Evolutionary conservation across 2,329 filamentous ascomycete genomes (phyloP).

Genomic region (Cladosporium sp.): DNA sequence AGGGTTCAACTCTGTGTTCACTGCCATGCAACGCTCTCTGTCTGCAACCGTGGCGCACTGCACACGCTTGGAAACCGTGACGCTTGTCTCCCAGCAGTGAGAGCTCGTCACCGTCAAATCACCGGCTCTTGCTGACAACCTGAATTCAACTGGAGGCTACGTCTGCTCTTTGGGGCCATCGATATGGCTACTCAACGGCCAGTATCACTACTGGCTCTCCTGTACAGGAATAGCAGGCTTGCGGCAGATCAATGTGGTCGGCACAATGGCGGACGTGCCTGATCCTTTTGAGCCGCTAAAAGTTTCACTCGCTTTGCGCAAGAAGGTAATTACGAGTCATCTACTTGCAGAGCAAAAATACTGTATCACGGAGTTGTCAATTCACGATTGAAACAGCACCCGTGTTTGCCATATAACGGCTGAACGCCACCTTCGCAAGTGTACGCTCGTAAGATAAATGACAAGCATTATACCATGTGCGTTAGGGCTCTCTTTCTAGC

Average conservation of each 20-base stretch:
- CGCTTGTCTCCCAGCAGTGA: background rate
- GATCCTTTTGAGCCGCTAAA: conserved; percentile 16
- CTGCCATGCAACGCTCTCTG: conserved; percentile 6
- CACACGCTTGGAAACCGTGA: conserved; percentile 5
- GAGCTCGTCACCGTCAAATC: background rate
- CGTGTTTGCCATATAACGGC: background rate
- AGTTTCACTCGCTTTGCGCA: conserved; percentile 15
- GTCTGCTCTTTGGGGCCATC: background rate
- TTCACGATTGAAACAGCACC: background rate
- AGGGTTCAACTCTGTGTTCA: background rate
- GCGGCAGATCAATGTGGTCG: background rate
- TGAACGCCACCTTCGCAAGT: background rate
- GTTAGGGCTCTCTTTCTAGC: background rate
- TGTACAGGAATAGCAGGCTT: background rate
- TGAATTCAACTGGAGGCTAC: background rate
- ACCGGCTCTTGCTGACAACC: background rate
- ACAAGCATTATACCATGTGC: conserved; percentile 8
- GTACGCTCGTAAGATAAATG: background rate
- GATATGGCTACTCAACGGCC: background rate
- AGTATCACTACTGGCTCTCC: background rate
- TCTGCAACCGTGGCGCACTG: conserved; percentile 16
- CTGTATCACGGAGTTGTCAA: background rate
- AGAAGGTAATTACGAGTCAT: conserved; percentile 19
- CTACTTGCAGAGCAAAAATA: background rate
- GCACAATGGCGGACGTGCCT: conserved; percentile 9